phyloP scores from a whole-genome alignment of 1,284 basidiomycete genomes.

The Boletellus sp. region DNA sequence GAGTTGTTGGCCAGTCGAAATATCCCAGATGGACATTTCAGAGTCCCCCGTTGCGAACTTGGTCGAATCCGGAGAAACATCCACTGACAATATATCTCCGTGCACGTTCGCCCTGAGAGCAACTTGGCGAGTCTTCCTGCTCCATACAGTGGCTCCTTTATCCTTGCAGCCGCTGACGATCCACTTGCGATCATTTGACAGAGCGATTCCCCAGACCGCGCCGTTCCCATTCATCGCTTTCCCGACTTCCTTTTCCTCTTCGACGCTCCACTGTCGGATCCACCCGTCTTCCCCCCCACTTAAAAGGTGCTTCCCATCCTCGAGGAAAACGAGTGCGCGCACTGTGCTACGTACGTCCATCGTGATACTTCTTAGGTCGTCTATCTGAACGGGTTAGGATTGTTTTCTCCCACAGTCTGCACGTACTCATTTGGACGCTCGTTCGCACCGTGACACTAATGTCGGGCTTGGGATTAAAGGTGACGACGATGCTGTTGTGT shows the following conservation, averaged over 20 bases:
- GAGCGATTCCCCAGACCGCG: neutral
- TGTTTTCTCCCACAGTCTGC: neutral
- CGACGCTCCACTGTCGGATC: neutral
- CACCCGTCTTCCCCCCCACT: neutral
- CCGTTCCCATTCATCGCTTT: neutral
- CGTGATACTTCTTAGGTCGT: neutral
- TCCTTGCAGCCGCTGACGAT: neutral
- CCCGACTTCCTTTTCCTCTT: neutral
- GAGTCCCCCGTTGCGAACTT: too few relatives aligned
- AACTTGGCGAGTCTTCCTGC: neutral
- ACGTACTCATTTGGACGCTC: neutral
- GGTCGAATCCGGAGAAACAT: too few relatives aligned
- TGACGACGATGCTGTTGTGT: too few relatives aligned
- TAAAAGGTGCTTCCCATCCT: neutral
- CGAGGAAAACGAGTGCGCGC: neutral
- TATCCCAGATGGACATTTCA: too few relatives aligned
- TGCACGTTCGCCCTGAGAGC: neutral
- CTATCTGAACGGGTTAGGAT: neutral
- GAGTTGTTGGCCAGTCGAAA: neutral
- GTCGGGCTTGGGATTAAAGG: too few relatives aligned
- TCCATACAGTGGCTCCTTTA: conserved; percentile 1
- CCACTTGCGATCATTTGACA: conserved; percentile 3
- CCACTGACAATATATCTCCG: too few relatives aligned
- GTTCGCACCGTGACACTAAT: too few relatives aligned
- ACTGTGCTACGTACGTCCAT: neutral